Evolutionary conservation across 345 rosid genomes (phyloP).

Genomic region (Populus davidiana): DNA sequence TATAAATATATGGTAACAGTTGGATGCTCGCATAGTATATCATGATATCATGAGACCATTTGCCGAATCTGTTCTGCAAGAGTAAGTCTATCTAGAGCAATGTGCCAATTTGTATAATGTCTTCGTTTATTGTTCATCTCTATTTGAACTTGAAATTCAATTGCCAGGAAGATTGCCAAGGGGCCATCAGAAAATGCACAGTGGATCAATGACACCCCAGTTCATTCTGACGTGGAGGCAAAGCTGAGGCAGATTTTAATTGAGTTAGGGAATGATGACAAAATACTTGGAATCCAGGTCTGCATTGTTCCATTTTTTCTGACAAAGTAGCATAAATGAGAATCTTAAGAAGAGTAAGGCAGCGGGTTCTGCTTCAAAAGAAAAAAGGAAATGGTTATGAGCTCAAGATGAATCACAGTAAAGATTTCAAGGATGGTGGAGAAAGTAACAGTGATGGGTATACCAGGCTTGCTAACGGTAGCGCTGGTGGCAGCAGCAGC

Average conservation of each 20-base stretch:
- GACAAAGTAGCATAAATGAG: neutral
- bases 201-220: constrained; percentile 69
- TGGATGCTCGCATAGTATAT: constrained; percentile 77
- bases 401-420: too few relatives aligned
- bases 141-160: constrained; percentile 20
- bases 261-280: constrained; percentile 70
- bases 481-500: too few relatives aligned
- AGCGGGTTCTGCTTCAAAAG: constrained; percentile 23
- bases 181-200: constrained; percentile 56
- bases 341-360: constrained; percentile 16
- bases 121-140: constrained; percentile 6
- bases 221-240: constrained; percentile 74
- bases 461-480: too few relatives aligned
- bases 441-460: too few relatives aligned
- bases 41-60: constrained; percentile 95
- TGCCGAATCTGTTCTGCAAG: constrained; percentile 85
- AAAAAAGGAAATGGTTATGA: constrained; percentile 25
- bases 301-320: constrained; percentile 7
- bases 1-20: too few relatives aligned
- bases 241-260: constrained; percentile 74
- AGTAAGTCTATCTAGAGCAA: constrained; percentile 47
- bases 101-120: constrained; percentile 1
- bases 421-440: too few relatives aligned
- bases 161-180: constrained; percentile 56
- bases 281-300: constrained; percentile 93